Percentiles rank a stretch among this genome's conserved stretches.
Evolutionary conservation across 164 flowering plant genomes (phyloP).

Genomic region (Dillenia turbinata): DNA sequence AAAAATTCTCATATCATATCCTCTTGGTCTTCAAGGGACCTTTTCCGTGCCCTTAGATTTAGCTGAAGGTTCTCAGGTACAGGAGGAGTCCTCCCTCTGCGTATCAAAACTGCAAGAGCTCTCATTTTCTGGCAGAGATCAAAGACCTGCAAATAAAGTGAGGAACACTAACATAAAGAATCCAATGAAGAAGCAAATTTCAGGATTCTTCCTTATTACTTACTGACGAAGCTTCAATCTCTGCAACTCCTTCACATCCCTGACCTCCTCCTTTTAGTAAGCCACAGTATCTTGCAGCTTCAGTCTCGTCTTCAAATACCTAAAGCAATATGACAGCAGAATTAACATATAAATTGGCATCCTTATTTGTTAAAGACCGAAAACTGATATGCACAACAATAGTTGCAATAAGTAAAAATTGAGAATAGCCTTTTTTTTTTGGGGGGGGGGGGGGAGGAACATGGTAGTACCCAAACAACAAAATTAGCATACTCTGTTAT

Average conservation of each 20-base stretch:
- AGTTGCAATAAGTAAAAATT: neutral
- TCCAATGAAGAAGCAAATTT: neutral
- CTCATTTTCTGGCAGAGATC: conserved; percentile 83
- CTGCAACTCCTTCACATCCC: conserved; percentile 95
- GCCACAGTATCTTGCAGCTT: conserved; percentile 80
- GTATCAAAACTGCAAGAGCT: conserved; percentile 89
- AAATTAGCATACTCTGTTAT: too few species aligned
- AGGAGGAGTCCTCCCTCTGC: conserved; percentile 85
- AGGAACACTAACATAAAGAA: neutral
- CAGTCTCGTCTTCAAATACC: conserved; percentile 96
- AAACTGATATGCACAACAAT: neutral
- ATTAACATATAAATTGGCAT: too few species aligned
- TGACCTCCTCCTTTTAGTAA: conserved; percentile 88
- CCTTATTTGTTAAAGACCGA: too few species aligned
- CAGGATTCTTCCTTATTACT: conserved; percentile 11
- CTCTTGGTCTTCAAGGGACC: conserved; percentile 89
- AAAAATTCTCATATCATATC: conserved; percentile 25
- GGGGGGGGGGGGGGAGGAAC: too few species aligned
- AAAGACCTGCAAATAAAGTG: conserved; percentile 57
- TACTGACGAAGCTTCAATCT: conserved; percentile 93
- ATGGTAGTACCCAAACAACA: too few species aligned
- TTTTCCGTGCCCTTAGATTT: conserved; percentile 69
- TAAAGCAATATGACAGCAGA: conserved; percentile 11
- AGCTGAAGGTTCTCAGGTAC: conserved; percentile 82
- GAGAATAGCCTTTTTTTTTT: too few species aligned